Evolutionary conservation across 257 asterid genomes (phyloP).

Genomic region (Primulina eburnea): DNA sequence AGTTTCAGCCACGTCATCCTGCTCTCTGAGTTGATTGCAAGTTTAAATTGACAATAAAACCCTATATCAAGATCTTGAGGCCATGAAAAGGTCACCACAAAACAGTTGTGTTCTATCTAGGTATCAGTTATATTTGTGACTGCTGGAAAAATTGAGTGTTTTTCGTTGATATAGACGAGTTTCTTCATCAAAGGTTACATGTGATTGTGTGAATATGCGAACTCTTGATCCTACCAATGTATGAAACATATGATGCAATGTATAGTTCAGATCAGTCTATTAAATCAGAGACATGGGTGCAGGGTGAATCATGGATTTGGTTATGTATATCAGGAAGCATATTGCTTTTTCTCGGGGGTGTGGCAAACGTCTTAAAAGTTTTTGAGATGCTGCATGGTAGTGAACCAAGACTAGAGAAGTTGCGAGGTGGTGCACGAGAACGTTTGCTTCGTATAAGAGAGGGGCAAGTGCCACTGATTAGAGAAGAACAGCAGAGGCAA

Average conservation of each 20-base stretch:
- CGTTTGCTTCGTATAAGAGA: conserved; percentile 45
- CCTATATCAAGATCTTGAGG: too few species aligned
- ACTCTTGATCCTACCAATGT: background rate
- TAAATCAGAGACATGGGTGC: conserved; percentile 13
- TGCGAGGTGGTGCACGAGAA: conserved; percentile 84
- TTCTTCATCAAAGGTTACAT: too few species aligned
- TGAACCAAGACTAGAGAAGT: conserved; percentile 66
- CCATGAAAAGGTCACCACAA: too few species aligned
- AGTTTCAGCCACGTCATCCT: too few species aligned
- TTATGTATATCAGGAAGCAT: conserved; percentile 60
- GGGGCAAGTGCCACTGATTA: conserved; percentile 50
- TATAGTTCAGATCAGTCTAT: background rate
- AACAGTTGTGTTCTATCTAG: too few species aligned
- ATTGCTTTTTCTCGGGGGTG: conserved; percentile 59
- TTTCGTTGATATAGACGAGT: too few species aligned
- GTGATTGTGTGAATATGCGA: too few species aligned
- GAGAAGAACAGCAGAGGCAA: conserved; percentile 32
- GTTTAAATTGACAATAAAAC: too few species aligned
- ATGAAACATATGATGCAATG: background rate
- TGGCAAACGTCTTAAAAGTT: conserved; percentile 71
- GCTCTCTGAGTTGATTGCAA: too few species aligned
- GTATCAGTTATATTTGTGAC: too few species aligned
- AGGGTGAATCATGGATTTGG: conserved; percentile 73
- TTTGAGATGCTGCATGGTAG: conserved; percentile 70
- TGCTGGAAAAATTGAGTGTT: too few species aligned